A percentile compares a stretch with the other conserved stretches of the same genome.
Conservation (phyloP, 768 basidiomycete species). For the Phlebiopsis gigantea region DNA sequence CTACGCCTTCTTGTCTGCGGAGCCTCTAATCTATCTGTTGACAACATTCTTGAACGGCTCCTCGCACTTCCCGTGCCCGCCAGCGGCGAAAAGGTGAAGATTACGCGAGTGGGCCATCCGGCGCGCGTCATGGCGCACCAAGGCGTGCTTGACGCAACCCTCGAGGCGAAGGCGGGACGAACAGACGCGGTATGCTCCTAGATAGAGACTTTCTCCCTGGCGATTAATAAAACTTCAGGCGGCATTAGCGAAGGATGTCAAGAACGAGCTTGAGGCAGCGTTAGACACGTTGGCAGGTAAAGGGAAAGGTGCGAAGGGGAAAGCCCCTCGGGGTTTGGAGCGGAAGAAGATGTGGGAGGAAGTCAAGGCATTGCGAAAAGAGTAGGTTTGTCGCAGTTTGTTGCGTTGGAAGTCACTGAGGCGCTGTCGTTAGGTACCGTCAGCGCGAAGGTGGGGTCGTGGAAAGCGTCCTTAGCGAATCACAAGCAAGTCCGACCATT, state of each 20-base stretch:
- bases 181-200: slow-evolving; percentile 56
- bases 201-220: neutral
- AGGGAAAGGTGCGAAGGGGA: slow-evolving; percentile 70
- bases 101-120: slow-evolving; percentile 93
- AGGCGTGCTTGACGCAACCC: slow-evolving; percentile 58
- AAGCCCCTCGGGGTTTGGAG: slow-evolving; percentile 63
- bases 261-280: slow-evolving; percentile 72
- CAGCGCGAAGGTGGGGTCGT: slow-evolving; percentile 85
- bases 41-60: slow-evolving; percentile 90
- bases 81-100: slow-evolving; percentile 48
- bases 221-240: slow-evolving; percentile 40
- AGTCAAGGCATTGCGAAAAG: slow-evolving; percentile 81
- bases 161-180: slow-evolving; percentile 66
- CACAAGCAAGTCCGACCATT: slow-evolving; percentile 45
- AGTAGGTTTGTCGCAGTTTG: slow-evolving; percentile 59
- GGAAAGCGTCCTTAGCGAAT: slow-evolving; percentile 70
- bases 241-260: slow-evolving; percentile 82
- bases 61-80: slow-evolving; percentile 50
- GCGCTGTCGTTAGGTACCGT: slow-evolving; percentile 75
- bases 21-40: slow-evolving; percentile 91
- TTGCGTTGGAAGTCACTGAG: no score
- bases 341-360: slow-evolving; percentile 85
- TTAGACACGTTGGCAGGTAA: slow-evolving; percentile 64
- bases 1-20: slow-evolving; percentile 81
- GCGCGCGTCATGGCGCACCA: slow-evolving; percentile 81